Conservation (phyloP, 306 rosid genomes). For the Quercus bicolor region DNA sequence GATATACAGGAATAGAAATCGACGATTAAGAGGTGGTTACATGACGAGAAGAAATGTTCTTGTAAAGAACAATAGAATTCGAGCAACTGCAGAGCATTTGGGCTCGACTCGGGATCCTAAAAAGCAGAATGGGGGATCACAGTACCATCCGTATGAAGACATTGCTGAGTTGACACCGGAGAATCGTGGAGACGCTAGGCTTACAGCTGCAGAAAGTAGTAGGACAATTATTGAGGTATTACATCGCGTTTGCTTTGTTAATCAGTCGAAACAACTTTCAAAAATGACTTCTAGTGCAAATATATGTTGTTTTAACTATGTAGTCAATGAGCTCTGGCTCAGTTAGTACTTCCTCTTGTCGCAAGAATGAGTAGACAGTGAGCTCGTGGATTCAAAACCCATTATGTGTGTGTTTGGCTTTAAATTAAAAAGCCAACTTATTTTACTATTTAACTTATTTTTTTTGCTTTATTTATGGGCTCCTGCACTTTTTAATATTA, state of each 20-base stretch:
- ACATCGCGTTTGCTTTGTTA: constrained; percentile 16
- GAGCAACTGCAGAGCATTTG: constrained; percentile 53
- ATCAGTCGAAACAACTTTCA: background rate
- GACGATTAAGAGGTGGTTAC: constrained; percentile 32
- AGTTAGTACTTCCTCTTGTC: no score
- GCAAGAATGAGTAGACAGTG: no score
- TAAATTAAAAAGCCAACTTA: no score
- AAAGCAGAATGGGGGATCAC: constrained; percentile 57
- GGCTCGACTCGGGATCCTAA: constrained; percentile 71
- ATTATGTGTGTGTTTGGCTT: background rate
- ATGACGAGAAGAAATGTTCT: constrained; percentile 44
- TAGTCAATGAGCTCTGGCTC: no score
- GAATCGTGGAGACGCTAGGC: constrained; percentile 55
- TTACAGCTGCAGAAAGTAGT: constrained; percentile 71
- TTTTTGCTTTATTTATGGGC: no score
- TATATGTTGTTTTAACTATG: background rate
- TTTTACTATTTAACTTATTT: no score
- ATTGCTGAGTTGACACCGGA: constrained; percentile 43
- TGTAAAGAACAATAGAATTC: constrained; percentile 46
- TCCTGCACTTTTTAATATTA: no score
- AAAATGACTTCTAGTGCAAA: background rate
- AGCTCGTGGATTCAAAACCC: no score
- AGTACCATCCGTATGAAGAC: constrained; percentile 93
- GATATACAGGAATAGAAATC: constrained; percentile 50
- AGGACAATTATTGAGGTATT: constrained; percentile 90